Conservation (phyloP, 2,329 filamentous ascomycete genomes). For the Rutstroemia sp. region DNA sequence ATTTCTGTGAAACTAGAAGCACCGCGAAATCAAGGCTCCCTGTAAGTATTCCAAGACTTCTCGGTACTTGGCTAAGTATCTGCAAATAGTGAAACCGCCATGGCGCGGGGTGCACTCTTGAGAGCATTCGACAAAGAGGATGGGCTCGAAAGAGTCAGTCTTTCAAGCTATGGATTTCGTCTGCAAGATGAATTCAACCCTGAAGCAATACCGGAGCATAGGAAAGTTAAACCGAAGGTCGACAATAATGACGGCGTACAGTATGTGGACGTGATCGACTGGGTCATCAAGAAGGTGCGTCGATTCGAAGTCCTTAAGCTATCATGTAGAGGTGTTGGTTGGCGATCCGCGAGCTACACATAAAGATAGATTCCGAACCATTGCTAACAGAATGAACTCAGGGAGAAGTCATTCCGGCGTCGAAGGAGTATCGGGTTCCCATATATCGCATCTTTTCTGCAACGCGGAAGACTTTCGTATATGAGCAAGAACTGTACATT, state of each 20-base stretch:
- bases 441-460: background rate
- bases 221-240: background rate
- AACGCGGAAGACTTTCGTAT: background rate
- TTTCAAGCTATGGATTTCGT: constrained; percentile 2
- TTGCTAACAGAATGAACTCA: background rate
- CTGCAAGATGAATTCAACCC: background rate
- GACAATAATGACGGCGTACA: background rate
- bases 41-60: background rate
- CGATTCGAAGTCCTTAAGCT: background rate
- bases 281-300: constrained; percentile 1
- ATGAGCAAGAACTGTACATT: background rate
- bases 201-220: background rate
- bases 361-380: too few relatives aligned
- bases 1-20: background rate
- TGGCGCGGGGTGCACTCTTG: background rate
- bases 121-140: background rate
- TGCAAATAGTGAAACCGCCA: background rate
- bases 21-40: background rate
- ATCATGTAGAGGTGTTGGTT: background rate
- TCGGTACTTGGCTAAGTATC: background rate
- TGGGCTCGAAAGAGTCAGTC: background rate
- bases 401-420: background rate
- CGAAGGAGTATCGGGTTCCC: background rate
- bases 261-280: background rate
- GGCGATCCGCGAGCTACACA: too few relatives aligned